These are phyloP conservation scores for Meredithiella fracta DNA, from an alignment of 2,329 filamentous ascomycete genomes.

Conservation along the genomic window DNA sequence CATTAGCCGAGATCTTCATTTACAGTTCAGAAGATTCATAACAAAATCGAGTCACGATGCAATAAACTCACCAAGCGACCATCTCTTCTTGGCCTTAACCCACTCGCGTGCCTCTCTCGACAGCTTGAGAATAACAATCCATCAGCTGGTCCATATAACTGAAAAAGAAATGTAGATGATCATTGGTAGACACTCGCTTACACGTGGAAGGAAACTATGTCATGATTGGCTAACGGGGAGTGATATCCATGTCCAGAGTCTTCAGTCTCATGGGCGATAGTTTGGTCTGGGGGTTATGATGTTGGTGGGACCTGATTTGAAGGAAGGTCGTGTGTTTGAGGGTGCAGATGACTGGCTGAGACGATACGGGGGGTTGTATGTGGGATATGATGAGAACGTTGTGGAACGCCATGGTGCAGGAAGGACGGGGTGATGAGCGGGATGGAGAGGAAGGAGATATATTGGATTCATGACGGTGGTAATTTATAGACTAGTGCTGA, in stretches of 20 bases:
- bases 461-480: too few relatives aligned
- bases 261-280: background rate
- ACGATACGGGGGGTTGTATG: background rate
- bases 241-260: background rate
- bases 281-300: background rate
- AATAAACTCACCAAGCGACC: background rate
- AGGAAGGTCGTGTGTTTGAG: background rate
- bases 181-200: background rate
- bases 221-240: constrained; percentile 1
- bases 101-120: background rate
- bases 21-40: background rate
- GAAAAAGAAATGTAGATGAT: background rate
- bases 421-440: background rate
- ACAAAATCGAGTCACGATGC: background rate
- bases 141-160: background rate
- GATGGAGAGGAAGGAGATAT: too few relatives aligned
- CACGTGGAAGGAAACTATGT: background rate
- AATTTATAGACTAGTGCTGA: too few relatives aligned
- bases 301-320: background rate
- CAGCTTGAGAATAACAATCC: too few relatives aligned
- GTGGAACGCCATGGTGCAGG: background rate
- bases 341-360: background rate
- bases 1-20: background rate
- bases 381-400: background rate
- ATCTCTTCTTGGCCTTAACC: background rate